Base-by-base conservation (phyloP, 1,139 yeast genomes). In the Geotrichum candidum region DNA sequence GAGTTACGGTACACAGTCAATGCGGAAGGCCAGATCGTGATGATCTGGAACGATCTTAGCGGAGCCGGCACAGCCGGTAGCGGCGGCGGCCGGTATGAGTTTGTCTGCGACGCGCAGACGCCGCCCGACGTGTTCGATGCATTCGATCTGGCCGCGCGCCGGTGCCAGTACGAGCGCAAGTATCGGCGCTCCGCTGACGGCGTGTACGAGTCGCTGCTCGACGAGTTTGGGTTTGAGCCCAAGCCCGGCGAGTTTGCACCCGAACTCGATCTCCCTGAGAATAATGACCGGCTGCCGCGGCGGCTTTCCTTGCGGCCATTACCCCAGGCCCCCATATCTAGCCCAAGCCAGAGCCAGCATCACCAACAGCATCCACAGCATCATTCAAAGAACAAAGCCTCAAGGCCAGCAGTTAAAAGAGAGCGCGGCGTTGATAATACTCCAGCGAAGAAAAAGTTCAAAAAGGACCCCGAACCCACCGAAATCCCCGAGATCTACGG, bases 1-100 rank as follows among this genome's bases (percentile, higher is more conserved):
- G 65, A 77, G 76, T 61, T 78, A 83, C 67, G 80, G 78, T 73
- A 78, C 79, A 57, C 78, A 66, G 70, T 71, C 53, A 77, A 78
- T 53, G 71, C 75, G 51, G 78, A 78, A 9, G 83, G 80, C 9
- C 74, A 78, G 7, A 72, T 78, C 52, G 84, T 86, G 1, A 81
- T 94, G 52, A 80, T 86, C 0, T 94, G 99, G 99, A 78, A 77
- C 35, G 97, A 94, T 68, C 72, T 86, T 59, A 87, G 87, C 58
- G 97, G 96, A 38, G 97, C 90, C 68, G 78, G 80, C 18, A 33
- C 23, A n/a, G 31, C 6, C 46, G 46, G 46, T 18, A 41, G 18
- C 48, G 18, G 18, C 15, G 97, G 92, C 72, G 98, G 92, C 72
- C 77, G 80, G 64, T 90, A 88, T 74, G 96, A 90, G 73, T 92